phyloP scores from a whole-genome alignment of 2,329 filamentous ascomycete species.

The Nemania bipapillata region DNA sequence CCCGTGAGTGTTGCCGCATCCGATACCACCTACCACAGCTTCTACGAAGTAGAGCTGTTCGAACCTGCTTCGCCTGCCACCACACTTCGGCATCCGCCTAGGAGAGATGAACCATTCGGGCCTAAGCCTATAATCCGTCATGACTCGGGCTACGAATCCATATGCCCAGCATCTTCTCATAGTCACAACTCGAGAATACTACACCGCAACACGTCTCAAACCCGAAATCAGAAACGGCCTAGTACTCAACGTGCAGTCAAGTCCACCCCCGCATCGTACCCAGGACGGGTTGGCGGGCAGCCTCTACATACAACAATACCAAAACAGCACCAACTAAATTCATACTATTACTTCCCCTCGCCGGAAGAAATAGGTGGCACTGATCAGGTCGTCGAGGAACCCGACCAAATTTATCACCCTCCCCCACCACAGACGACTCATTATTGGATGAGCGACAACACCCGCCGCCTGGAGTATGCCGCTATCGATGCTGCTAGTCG shows the following conservation, averaged over 20 bases:
- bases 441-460: slow-evolving; percentile 74
- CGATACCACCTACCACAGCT: slow-evolving; percentile 66
- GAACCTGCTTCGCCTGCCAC: slow-evolving; percentile 53
- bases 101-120: slow-evolving; percentile 46
- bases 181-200: slow-evolving; percentile 49
- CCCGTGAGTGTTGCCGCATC: slow-evolving; percentile 59
- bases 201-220: slow-evolving; percentile 46
- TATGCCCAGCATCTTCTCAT: slow-evolving; percentile 53
- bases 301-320: slow-evolving; percentile 45
- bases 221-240: slow-evolving; percentile 56
- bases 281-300: slow-evolving; percentile 42
- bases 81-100: slow-evolving; percentile 28
- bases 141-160: slow-evolving; percentile 69
- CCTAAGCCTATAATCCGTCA: slow-evolving; percentile 62
- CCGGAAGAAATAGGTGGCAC: slow-evolving; percentile 52
- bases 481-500: slow-evolving; percentile 71
- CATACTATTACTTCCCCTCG: slow-evolving; percentile 64
- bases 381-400: slow-evolving; percentile 27
- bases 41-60: slow-evolving; percentile 61
- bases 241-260: slow-evolving; percentile 56
- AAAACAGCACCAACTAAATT: slow-evolving; percentile 49
- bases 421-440: slow-evolving; percentile 69
- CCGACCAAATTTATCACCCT: slow-evolving; percentile 45
- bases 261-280: slow-evolving; percentile 50
- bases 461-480: slow-evolving; percentile 71